Conservation (phyloP, 768 basidiomycete genomes). For the Xerocomus potaroensis region DNA sequence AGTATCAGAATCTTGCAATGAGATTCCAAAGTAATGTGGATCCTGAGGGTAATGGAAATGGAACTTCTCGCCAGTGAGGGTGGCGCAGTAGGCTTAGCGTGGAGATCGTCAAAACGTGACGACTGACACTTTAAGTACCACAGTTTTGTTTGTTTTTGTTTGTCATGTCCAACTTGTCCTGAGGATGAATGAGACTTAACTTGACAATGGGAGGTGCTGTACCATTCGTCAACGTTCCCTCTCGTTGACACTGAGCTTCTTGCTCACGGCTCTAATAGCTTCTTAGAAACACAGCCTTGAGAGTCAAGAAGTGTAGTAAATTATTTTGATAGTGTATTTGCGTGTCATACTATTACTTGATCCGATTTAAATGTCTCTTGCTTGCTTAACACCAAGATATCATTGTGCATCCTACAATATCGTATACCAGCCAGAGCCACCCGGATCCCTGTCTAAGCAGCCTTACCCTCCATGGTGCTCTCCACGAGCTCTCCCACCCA, state of each 20-base stretch:
- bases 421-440: constrained; percentile 12
- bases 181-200: too few relatives aligned
- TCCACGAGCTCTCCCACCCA: constrained; percentile 80
- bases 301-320: constrained; percentile 31
- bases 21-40: too few relatives aligned
- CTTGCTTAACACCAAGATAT: too few relatives aligned
- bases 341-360: background rate
- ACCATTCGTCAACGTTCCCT: constrained; percentile 57
- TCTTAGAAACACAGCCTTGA: constrained; percentile 31
- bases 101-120: too few relatives aligned
- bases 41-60: too few relatives aligned
- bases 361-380: background rate
- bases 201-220: constrained; percentile 97
- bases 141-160: too few relatives aligned
- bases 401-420: constrained; percentile 29
- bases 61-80: too few relatives aligned
- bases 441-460: constrained; percentile 30
- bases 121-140: too few relatives aligned
- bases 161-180: too few relatives aligned
- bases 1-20: too few relatives aligned
- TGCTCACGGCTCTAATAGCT: constrained; percentile 15
- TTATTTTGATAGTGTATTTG: constrained; percentile 3
- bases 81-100: too few relatives aligned
- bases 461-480: constrained; percentile 65
- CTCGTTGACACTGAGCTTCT: too few relatives aligned